These are phyloP conservation scores for Sphagnum tenellum DNA, from an alignment of 225 moss, liverwort and hornwort species.

Conservation along the genomic window DNA sequence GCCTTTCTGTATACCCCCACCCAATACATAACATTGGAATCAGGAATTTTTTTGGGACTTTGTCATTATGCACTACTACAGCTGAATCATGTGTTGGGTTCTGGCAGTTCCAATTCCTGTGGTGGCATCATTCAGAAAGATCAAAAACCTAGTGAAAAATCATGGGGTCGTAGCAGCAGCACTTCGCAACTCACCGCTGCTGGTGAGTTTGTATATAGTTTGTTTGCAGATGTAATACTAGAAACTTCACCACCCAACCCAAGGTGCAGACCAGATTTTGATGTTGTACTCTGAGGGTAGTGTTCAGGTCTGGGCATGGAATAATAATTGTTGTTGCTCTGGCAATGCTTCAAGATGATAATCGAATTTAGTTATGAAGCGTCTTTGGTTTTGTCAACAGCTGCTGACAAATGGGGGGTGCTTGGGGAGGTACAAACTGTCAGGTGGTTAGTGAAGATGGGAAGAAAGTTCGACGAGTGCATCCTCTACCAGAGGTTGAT, in stretches of 20 bases:
- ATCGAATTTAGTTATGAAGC: no score
- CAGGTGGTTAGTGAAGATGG: constrained; percentile 97
- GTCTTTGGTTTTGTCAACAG: not conserved
- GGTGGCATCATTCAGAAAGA: constrained; percentile 86
- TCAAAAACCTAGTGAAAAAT: constrained; percentile 89
- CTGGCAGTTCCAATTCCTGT: constrained; percentile 92
- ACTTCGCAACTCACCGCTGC: constrained; percentile 62
- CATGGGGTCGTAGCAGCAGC: constrained; percentile 79
- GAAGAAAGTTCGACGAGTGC: constrained; percentile 77
- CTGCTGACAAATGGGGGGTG: not conserved
- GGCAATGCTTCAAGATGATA: no score
- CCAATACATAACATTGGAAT: no score
- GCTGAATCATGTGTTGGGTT: constrained; percentile 4
- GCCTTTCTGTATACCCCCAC: no score
- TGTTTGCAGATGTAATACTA: no score
- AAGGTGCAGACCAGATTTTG: no score
- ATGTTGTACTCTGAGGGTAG: no score
- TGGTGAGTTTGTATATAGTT: constrained; percentile 38
- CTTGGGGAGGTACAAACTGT: not conserved
- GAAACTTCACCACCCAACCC: no score
- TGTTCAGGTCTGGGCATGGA: no score
- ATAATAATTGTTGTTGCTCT: no score
- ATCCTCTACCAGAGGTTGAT: constrained; percentile 79
- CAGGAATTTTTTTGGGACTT: no score
- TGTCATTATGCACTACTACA: not conserved